Base-by-base conservation (phyloP, 225 moss, liverwort and hornwort species). In the Thuidium tamariscinum region DNA sequence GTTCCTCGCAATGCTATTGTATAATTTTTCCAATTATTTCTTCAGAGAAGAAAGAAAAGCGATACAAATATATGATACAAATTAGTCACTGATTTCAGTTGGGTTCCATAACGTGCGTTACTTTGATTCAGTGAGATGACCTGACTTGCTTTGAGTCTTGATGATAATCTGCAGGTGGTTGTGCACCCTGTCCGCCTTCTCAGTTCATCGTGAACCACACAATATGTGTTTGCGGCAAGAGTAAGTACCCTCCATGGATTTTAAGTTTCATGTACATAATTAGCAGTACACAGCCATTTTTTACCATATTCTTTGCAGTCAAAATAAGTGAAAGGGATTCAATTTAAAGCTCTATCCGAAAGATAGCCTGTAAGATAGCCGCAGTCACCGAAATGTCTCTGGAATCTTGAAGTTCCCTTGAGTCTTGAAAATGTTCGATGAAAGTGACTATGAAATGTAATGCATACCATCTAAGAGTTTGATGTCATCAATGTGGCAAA, bases 121-220 rank as follows among this genome's bases (percentile, higher is more conserved):
- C 25, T 26, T 77, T 37, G 54, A 36, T 36, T 54, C 54, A 36
- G 36, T 77, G 37, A 26, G 37, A 55, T 10, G 56, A 77, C 9
- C 76, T 79, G 20, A 60, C 60, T 7, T 42, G 42, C 21, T 14
- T 62, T 61, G 60, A 9, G 61, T 15, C 22, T 62, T 62, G 44
- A 9, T 62, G 61, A 9, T 48, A 26, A 36, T n/a, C 48, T 9
- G 19, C 37, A 37, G 74, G 36, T 25, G 13, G 19, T 20, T 89
- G 89, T 49, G 79, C 83, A 32, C 89, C 83, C 20, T 89, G 89
- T 59, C 86, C 89, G 34, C 9, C 71, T 18, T 86, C 86, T 44
- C 89, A 86, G 49, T 26, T 79, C 72, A 56, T 89, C 39, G 46
- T 27, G 10, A 79, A 89, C 30, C 8, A 36, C 4, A 79, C 89